Base-by-base conservation (phyloP, 73 alveolate species). In the Paramecium sexaurelia region DNA sequence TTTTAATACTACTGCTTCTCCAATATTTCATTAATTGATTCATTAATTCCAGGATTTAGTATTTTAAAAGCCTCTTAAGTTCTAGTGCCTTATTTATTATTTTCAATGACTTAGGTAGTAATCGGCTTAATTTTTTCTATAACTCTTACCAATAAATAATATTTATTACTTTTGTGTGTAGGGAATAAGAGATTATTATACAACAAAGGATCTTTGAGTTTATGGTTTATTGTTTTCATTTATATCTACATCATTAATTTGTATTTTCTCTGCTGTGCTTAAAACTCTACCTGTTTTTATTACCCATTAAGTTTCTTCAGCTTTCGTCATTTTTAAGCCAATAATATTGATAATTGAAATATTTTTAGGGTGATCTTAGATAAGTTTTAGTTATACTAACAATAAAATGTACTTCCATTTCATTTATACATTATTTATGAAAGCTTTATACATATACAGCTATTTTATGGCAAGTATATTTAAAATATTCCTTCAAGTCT, bases 381-480 rank as follows among this genome's bases (percentile, higher is more conserved):
- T 61, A 61, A 11, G 7, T 61, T 61, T 61, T 61, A 61, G 83
- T 61, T 61, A 33, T 73, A 73, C 87, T 73, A 11, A 41, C 41
- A 24, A 22, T 78, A 78, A 39, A 78, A 41, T 78, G 75, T 15
- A 78, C 71, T 45, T 78, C 73, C 90, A 78, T 78, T 13, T 32
- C 40, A 78, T 40, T 11, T 13, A 78, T 78, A 29, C 41, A 41
- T 37, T 4, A 39, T 22, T 78, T 22, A 78, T 78, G 90, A 78
- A 78, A 78, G 15, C 75, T 29, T 45, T 78, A 27, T 40, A 41
- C 19, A 78, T 40, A 78, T 7, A 39, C 90, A 11, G 73, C 90
- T 29, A 78, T 78, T 78, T 78, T 78, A 78, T 78, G 90, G 32
- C 75, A 37, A 19, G 75, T 78, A 19, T 40, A 78, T 78, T 43